phyloP scores from a whole-genome alignment of 2,329 filamentous ascomycete genomes.

The Sporothrix protearum region DNA sequence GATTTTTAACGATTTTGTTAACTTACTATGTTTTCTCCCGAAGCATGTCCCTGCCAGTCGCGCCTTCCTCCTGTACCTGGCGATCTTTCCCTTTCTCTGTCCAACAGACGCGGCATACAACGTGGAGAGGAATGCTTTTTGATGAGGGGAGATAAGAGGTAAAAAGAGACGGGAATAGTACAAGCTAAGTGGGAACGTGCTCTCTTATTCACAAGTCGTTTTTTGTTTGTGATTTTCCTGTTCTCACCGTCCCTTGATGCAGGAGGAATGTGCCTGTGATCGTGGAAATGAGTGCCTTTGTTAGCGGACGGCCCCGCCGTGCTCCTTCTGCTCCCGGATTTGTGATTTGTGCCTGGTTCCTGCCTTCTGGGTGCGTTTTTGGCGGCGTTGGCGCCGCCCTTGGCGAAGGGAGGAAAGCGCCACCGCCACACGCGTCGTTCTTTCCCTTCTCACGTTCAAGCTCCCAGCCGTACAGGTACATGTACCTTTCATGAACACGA shows the following conservation, averaged over 20 bases:
- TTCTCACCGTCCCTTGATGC: neutral
- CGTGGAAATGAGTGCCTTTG: constrained; percentile 7
- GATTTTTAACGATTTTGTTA: neutral
- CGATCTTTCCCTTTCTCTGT: neutral
- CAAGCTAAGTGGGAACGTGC: neutral
- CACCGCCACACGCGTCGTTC: neutral
- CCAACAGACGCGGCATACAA: neutral
- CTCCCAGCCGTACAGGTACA: no score
- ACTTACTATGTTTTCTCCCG: neutral
- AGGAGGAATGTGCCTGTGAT: neutral
- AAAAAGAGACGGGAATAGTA: neutral
- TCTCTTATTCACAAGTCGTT: neutral
- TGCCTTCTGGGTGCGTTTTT: neutral
- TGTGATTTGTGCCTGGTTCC: neutral
- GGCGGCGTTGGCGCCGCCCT: neutral
- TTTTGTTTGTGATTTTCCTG: neutral
- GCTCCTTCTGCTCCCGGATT: neutral
- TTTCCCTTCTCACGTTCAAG: no score
- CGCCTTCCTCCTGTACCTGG: constrained; percentile 5
- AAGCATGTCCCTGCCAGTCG: neutral
- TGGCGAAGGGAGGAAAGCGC: neutral
- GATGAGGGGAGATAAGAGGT: neutral
- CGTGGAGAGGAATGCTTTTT: neutral
- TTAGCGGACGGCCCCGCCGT: neutral
- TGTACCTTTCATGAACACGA: no score